Base-by-base conservation (phyloP, 371 early-diverging fungal species). In the Mucor mucedo region DNA sequence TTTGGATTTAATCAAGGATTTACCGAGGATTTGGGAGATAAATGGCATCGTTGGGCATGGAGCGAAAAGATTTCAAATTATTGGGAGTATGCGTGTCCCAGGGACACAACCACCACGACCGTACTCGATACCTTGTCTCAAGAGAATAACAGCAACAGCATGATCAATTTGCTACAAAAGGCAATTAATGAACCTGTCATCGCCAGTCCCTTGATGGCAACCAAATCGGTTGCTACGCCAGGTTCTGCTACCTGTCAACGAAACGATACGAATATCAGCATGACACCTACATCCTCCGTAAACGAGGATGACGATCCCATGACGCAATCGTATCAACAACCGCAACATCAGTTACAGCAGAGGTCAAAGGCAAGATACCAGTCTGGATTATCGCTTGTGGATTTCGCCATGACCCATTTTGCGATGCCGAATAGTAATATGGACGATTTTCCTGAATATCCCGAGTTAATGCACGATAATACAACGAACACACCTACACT, bases 31-130 rank as follows among this genome's bases (percentile, higher is more conserved):
- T 50, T 82, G 16, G 79, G 76, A 2, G 73, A 79, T 38, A 71
- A 75, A 62, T 78, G 78, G 76, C 56, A 63, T 59, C 62, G 76
- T n/a, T 70, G 73, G 68, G 68, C 73, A 10, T 79, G 79, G 78
- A 66, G 58, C n/a, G 69, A 72, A 6, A 47, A 59, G 3, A 56
- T 62, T 2, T 42, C 56, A 0, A 57, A 64, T 57, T 60, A 60
- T 13, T 71, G 71, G 71, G 56, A 69, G 4, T 69, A 59, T 39
- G n/a, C 48, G 1, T 61, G 65, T 50, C 65, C 70, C 9, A 41
- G 45, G 32, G 62, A 61, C 8, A 40, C 13, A 32, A 60, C 62
- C 0, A 49, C 47, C 29, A 35, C 27, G 0, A 53, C 50, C 4
- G 62, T 69, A 3, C 32, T 69, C 1, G 70, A 69, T 10, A 54